Conservation (phyloP, 768 basidiomycete genomes). For the Lentinus tigrinus region DNA sequence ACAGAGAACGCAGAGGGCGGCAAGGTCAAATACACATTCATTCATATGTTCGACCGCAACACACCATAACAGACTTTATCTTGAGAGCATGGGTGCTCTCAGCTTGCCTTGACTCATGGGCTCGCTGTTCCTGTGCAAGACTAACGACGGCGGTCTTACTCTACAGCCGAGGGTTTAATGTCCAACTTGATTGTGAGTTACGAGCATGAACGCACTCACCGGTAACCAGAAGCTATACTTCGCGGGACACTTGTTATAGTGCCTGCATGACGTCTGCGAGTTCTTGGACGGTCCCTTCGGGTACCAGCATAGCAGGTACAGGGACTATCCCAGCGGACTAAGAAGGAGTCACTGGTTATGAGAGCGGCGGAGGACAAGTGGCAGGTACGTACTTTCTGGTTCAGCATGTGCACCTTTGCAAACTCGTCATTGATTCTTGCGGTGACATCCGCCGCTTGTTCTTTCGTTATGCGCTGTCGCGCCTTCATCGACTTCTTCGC, state of each 20-base stretch:
- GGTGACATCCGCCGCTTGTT: slow-evolving; percentile 4
- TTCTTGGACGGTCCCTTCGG: neutral
- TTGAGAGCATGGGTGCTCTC: no score
- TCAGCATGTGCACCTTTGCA: neutral
- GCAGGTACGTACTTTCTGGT: neutral
- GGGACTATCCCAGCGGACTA: neutral
- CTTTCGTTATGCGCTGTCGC: neutral
- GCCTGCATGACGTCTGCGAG: neutral
- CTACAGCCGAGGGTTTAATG: no score
- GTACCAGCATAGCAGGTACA: neutral
- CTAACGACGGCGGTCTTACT: no score
- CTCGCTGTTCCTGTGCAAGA: no score
- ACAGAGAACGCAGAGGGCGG: no score
- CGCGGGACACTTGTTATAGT: neutral
- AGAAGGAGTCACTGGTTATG: neutral
- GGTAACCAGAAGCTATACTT: neutral
- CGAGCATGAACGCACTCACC: neutral
- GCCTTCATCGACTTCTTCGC: slow-evolving; percentile 2
- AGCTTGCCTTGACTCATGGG: no score
- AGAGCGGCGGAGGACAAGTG: neutral
- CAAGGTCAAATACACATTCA: no score
- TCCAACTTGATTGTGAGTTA: neutral
- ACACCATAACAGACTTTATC: no score
- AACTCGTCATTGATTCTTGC: slow-evolving; percentile 7
- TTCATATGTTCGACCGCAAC: no score